A percentile compares a stretch with the other conserved stretches of the same genome.
Evolutionary conservation across 1,139 yeast genomes (phyloP).

Genomic region (Eremothecium gossypii): DNA sequence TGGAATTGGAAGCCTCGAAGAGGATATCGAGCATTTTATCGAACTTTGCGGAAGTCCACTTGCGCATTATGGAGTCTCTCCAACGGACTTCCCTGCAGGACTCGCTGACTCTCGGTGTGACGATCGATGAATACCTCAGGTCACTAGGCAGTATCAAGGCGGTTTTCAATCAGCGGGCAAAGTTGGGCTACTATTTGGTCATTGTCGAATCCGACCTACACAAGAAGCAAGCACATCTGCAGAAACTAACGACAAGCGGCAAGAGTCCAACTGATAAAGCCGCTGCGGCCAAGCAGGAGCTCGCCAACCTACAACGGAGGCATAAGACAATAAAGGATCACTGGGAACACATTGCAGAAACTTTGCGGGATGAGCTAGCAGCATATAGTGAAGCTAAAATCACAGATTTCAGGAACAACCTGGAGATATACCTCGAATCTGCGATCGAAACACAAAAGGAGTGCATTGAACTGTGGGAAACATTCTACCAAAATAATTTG

Average conservation of each 20-base stretch:
- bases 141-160: slow-evolving; percentile 67
- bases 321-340: slow-evolving; percentile 46
- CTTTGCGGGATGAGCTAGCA: slow-evolving; percentile 60
- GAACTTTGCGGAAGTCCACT: slow-evolving; percentile 66
- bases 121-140: slow-evolving; percentile 80
- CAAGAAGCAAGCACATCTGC: slow-evolving; percentile 40
- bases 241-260: slow-evolving; percentile 42
- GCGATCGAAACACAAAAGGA: slow-evolving; percentile 92
- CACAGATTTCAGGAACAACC: slow-evolving; percentile 78
- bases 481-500: slow-evolving; percentile 44
- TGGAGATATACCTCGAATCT: slow-evolving; percentile 84
- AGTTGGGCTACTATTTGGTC: slow-evolving; percentile 53
- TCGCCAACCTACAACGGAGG: slow-evolving; percentile 49
- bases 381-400: slow-evolving; percentile 68
- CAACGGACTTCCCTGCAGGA: slow-evolving; percentile 82
- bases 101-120: slow-evolving; percentile 74
- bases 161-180: slow-evolving; percentile 67
- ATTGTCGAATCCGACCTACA: slow-evolving; percentile 42
- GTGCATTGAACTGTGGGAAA: slow-evolving; percentile 90
- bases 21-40: slow-evolving; percentile 50
- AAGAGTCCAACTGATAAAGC: slow-evolving; percentile 58
- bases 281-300: slow-evolving; percentile 45
- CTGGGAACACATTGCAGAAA: slow-evolving; percentile 53
- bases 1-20: slow-evolving; percentile 68
- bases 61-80: slow-evolving; percentile 60